phyloP scores from a whole-genome alignment of 768 basidiomycete species.

The Leccinum longicurvipes region DNA sequence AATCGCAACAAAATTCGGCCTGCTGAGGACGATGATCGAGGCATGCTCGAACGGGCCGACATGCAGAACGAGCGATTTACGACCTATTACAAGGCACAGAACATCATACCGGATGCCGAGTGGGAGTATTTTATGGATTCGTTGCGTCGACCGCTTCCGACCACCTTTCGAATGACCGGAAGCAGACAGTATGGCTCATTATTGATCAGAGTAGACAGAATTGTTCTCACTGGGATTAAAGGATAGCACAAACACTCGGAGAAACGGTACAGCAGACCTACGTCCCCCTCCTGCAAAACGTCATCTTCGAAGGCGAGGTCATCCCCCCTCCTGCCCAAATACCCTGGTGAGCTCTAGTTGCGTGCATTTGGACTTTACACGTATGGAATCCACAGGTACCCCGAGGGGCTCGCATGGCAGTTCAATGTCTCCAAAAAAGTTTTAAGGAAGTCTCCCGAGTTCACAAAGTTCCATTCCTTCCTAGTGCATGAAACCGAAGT shows the following conservation, averaged over 20 bases:
- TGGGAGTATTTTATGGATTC: conserved; percentile 71
- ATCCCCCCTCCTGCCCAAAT: conserved; percentile 81
- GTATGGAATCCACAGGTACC: conserved; percentile 61
- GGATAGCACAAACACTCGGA: conserved; percentile 73
- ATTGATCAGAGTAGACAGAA: background rate
- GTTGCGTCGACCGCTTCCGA: conserved; percentile 74
- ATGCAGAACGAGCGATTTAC: conserved; percentile 72
- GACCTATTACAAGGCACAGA: conserved; percentile 72
- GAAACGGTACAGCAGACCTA: conserved; percentile 72
- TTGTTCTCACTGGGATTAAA: conserved; percentile 29
- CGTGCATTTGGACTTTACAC: background rate
- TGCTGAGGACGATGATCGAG: conserved; percentile 41
- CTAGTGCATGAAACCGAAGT: conserved; percentile 98
- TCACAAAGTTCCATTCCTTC: conserved; percentile 94
- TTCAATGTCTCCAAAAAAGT: conserved; percentile 88
- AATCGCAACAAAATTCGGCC: background rate
- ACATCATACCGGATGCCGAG: conserved; percentile 71
- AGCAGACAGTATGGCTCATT: conserved; percentile 65
- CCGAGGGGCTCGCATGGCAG: conserved; percentile 94
- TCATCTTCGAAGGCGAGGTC: conserved; percentile 70
- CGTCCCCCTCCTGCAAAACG: conserved; percentile 69
- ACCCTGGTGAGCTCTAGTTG: conserved; percentile 58
- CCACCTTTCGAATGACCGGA: conserved; percentile 90
- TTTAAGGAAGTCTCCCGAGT: conserved; percentile 82
- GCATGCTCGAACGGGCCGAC: conserved; percentile 53